Conservation (phyloP, 139 green algal genomes). For the Penium margaritaceum region DNA sequence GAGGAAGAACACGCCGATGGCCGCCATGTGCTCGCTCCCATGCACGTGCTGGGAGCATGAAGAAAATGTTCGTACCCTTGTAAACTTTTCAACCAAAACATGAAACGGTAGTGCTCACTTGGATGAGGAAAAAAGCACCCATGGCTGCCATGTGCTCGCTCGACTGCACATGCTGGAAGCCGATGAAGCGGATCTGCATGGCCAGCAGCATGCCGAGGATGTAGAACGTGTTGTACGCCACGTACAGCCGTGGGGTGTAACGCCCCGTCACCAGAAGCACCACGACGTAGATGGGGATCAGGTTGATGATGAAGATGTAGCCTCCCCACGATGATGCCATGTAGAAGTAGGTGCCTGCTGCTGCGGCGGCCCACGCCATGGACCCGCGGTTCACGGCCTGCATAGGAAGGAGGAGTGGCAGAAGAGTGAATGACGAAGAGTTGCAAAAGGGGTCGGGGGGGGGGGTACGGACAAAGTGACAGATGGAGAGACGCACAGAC, state of each 20-base stretch:
- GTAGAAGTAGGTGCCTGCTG: constrained; percentile 63
- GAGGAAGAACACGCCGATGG: constrained; percentile 16
- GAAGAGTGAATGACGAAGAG: too few species aligned
- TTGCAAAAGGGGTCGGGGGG: too few species aligned
- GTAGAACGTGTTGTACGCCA: constrained; percentile 48
- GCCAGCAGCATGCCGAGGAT: constrained; percentile 48
- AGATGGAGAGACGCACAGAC: too few species aligned
- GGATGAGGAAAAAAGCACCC: constrained; percentile 53
- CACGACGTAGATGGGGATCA: constrained; percentile 88
- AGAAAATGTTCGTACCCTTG: constrained; percentile 53
- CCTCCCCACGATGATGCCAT: constrained; percentile 77
- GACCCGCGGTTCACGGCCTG: constrained; percentile 49
- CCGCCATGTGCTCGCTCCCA: constrained; percentile 51
- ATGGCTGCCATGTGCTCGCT: constrained; percentile 51
- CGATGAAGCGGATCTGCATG: constrained; percentile 54
- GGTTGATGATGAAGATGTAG: constrained; percentile 98
- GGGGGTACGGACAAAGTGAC: too few species aligned
- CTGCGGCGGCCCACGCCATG: constrained; percentile 34
- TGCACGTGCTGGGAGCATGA: constrained; percentile 51
- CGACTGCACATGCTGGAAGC: constrained; percentile 49
- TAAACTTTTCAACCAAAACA: too few species aligned
- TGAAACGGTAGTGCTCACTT: constrained; percentile 55
- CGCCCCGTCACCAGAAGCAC: constrained; percentile 58
- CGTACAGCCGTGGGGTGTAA: constrained; percentile 43
- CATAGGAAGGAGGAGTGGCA: too few species aligned